Percentiles rank a stretch among this genome's conserved stretches.
Conservation (phyloP, 1,139 yeast species). For the Hansenula sp. region DNA sequence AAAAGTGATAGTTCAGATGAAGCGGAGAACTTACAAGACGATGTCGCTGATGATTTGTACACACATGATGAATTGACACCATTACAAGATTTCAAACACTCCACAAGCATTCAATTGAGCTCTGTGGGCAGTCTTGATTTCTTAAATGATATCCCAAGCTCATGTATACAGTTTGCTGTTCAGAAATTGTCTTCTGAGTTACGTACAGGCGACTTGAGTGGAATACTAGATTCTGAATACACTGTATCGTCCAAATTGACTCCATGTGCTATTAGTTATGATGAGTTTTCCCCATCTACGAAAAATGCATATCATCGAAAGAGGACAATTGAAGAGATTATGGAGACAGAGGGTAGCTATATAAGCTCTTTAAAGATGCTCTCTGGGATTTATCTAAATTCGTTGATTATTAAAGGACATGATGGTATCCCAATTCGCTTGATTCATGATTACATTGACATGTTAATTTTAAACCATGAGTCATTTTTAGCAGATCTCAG, state of each 20-base stretch:
- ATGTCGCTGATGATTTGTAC: neutral
- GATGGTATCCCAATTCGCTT: slow-evolving; percentile 21
- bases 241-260: slow-evolving; percentile 18
- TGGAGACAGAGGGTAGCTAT: slow-evolving; percentile 43
- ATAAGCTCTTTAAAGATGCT: slow-evolving; percentile 38
- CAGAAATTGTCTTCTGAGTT: slow-evolving; percentile 7
- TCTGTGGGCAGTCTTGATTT: slow-evolving; percentile 3
- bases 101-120: neutral
- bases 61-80: neutral
- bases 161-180: slow-evolving; percentile 10
- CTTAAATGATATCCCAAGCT: slow-evolving; percentile 10
- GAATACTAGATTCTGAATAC: slow-evolving; percentile 5
- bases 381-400: slow-evolving; percentile 23
- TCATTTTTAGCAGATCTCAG: slow-evolving; percentile 19
- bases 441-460: slow-evolving; percentile 17
- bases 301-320: slow-evolving; percentile 27
- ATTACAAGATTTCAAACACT: slow-evolving; percentile 1
- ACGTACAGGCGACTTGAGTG: neutral
- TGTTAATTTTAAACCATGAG: slow-evolving; percentile 22
- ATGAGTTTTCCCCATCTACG: slow-evolving; percentile 12
- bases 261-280: slow-evolving; percentile 6
- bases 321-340: slow-evolving; percentile 40
- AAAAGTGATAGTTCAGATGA: slow-evolving; percentile 1
- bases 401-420: slow-evolving; percentile 19
- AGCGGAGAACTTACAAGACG: neutral